Evolutionary conservation across 1,139 yeast species (phyloP).

Genomic region (Waltiozyma sp.): DNA sequence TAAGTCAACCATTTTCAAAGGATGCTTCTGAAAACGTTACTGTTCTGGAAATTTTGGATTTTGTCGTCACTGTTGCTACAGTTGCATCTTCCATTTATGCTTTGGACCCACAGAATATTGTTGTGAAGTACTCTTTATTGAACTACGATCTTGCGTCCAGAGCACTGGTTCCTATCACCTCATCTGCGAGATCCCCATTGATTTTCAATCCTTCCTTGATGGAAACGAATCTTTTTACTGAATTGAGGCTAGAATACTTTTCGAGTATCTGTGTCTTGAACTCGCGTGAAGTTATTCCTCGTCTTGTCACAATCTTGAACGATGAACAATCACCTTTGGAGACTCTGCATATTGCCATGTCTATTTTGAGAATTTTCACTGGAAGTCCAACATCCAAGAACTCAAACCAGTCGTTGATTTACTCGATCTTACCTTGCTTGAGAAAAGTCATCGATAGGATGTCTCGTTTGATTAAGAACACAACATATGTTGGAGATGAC

Average conservation of each 20-base stretch:
- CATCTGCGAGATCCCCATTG: slow-evolving; percentile 9
- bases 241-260: slow-evolving; percentile 17
- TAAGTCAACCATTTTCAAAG: slow-evolving; percentile 11
- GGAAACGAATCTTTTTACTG: slow-evolving; percentile 13
- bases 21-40: slow-evolving; percentile 19
- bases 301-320: slow-evolving; percentile 11
- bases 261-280: slow-evolving; percentile 18
- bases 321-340: slow-evolving; percentile 15
- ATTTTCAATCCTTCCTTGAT: slow-evolving; percentile 8
- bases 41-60: slow-evolving; percentile 29
- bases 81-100: slow-evolving; percentile 34
- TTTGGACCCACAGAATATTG: slow-evolving; percentile 34
- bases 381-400: slow-evolving; percentile 7
- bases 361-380: slow-evolving; percentile 12
- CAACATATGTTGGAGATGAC: neutral
- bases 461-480: neutral
- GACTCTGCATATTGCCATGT: slow-evolving; percentile 12
- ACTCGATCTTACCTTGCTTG: slow-evolving; percentile 12
- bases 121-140: slow-evolving; percentile 32
- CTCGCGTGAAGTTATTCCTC: slow-evolving; percentile 18
- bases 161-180: slow-evolving; percentile 20
- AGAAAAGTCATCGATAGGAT: slow-evolving; percentile 14
- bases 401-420: slow-evolving; percentile 7
- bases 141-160: slow-evolving; percentile 30
- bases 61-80: slow-evolving; percentile 22